Evolutionary conservation across 2,329 filamentous ascomycete species (phyloP), one percentile per base, ranked within the genome.

Genomic region (Scedosporium aurantiacum): DNA sequence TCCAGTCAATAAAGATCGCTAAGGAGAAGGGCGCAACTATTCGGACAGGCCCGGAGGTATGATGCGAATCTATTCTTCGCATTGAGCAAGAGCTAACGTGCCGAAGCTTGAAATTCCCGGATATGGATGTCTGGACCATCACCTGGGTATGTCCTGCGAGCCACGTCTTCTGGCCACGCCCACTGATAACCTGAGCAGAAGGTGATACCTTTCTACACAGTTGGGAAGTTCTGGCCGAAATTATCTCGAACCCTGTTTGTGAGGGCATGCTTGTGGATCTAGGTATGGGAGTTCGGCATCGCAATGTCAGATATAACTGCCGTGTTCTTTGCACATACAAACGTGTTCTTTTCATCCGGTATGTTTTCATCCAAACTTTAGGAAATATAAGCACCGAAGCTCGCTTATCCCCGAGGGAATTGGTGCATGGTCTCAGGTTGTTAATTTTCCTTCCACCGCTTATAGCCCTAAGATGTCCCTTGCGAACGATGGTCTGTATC

Each of bases 1-100:
- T 85, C 18, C 77, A 87, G 69, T 84, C 81, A 61, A 85, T 89
- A 66, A 75, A 73, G 41, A 66, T 73, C 27, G 84, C 86, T 18
- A 89, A 88, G 70, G 75, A 74, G 56, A 76, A 77, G 2, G 82
- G 84, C 27, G 85, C 86, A n/a, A 81, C 77, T 8, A 71, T 89
- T n/a, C 78, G 86, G 59, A 79, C 82, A 2, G 82, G 83, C 3
- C 83, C 79, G 1, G 83, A 77, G 57, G 60, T 65, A 40, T 14
- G n/a, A 18, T 12, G 2, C 54, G 45, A 40, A 45, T 27, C 6
- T 32, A 8, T n/a, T 8, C 12, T 40, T 58, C 28, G n/a, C 27
- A 18, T 25, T 14, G 27, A 45, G 56, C 18, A 18, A 6, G 41
- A 16, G 27, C 60, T 63, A 60, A 63, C 54, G 32, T 47, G 14